Conservation (phyloP, 495 filamentous ascomycete genomes). For the Xylaria sp. region DNA sequence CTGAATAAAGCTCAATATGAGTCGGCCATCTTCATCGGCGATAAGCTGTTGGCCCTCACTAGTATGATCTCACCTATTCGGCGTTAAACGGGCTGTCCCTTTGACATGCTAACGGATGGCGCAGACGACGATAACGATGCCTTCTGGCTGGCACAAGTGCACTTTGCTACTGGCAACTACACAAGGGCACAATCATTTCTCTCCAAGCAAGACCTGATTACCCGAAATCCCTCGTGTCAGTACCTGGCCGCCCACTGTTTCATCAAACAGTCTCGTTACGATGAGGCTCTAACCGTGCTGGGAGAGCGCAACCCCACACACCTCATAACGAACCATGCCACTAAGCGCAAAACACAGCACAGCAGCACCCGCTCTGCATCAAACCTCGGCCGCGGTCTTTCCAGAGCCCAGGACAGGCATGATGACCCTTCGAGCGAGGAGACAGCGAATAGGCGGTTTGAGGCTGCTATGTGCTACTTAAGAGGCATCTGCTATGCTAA, state of each 20-base stretch:
- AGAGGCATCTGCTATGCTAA: constrained; percentile 94
- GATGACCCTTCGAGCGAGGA: constrained; percentile 64
- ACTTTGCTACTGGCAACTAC: constrained; percentile 93
- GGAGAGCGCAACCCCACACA: constrained; percentile 93
- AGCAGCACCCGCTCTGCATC: constrained; percentile 36
- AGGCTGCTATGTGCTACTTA: constrained; percentile 97
- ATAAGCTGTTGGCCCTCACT: constrained; percentile 94
- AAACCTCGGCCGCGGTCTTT: constrained; percentile 40
- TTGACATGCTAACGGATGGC: constrained; percentile 34
- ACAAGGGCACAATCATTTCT: constrained; percentile 86
- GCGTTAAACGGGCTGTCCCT: neutral
- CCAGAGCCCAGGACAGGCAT: constrained; percentile 61
- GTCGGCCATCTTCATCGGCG: constrained; percentile 92
- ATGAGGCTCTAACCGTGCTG: constrained; percentile 85
- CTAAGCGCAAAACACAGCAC: constrained; percentile 61
- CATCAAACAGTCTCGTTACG: constrained; percentile 86
- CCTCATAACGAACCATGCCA: constrained; percentile 70
- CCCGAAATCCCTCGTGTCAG: constrained; percentile 81
- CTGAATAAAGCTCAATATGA: constrained; percentile 94
- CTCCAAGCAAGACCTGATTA: constrained; percentile 80
- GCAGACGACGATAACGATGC: constrained; percentile 88
- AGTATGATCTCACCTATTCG: constrained; percentile 59
- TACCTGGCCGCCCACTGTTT: constrained; percentile 94
- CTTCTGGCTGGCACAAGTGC: constrained; percentile 92
- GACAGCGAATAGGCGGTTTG: constrained; percentile 76